phyloP scores from a whole-genome alignment of 495 filamentous ascomycete species.

The Entonaema liquescens region DNA sequence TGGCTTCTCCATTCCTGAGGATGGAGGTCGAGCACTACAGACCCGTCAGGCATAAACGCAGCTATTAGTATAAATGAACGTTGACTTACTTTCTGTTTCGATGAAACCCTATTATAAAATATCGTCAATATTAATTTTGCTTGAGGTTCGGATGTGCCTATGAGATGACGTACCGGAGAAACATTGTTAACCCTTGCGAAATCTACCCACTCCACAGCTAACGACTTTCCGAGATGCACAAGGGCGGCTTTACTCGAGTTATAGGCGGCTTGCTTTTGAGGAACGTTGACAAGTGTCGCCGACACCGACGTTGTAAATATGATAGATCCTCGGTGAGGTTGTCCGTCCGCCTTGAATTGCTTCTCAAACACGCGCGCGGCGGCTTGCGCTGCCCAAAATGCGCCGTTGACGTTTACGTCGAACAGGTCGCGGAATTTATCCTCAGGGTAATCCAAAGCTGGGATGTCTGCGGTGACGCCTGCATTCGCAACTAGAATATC shows the following conservation, averaged over 20 bases:
- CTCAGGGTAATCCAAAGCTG: conserved; percentile 70
- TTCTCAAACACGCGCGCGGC: conserved; percentile 76
- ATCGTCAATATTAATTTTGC: background rate
- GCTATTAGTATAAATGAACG: background rate
- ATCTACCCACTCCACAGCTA: conserved; percentile 62
- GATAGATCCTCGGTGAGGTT: conserved; percentile 66
- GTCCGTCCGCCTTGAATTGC: conserved; percentile 48
- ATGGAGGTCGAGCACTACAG: conserved; percentile 37
- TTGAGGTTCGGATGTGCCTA: background rate
- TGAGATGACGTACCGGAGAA: conserved; percentile 61
- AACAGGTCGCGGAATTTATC: conserved; percentile 74
- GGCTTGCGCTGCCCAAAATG: conserved; percentile 74
- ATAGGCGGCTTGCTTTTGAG: conserved; percentile 70
- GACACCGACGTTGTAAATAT: conserved; percentile 71
- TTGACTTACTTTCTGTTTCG: conserved; percentile 40
- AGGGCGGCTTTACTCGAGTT: conserved; percentile 67
- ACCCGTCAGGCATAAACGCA: conserved; percentile 3
- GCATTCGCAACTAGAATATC: conserved; percentile 60
- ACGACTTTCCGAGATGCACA: conserved; percentile 68
- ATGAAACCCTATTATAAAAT: conserved; percentile 34
- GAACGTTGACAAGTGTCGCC: conserved; percentile 69
- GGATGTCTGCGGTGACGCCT: conserved; percentile 69
- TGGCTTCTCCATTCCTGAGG: conserved; percentile 37
- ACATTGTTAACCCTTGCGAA: conserved; percentile 67
- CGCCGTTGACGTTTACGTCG: conserved; percentile 75